phyloP scores from a whole-genome alignment of 1,139 yeast species.

The Protomyces arabidopsidicola region DNA sequence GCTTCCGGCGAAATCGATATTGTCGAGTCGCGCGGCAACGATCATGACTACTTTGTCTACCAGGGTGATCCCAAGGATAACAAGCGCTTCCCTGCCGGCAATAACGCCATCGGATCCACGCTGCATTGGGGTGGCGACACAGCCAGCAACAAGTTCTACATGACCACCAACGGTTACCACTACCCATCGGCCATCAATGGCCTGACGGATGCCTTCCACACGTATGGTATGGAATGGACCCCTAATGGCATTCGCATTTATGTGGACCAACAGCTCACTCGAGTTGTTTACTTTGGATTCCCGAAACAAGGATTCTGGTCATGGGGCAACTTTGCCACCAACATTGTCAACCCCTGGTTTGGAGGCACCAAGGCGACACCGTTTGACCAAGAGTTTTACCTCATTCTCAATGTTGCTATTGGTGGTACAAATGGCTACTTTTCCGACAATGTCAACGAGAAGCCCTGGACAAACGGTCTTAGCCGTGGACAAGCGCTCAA shows the following conservation, averaged over 20 bases:
- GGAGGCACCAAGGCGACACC: conserved; percentile 29
- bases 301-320: conserved; percentile 29
- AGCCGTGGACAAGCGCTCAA: conserved; percentile 11
- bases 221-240: conserved; percentile 33
- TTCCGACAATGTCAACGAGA: conserved; percentile 29
- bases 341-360: conserved; percentile 31
- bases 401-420: conserved; percentile 32
- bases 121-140: conserved; percentile 33
- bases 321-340: conserved; percentile 30
- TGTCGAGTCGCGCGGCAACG: conserved; percentile 32
- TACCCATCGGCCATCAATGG: conserved; percentile 29
- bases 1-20: conserved; percentile 33
- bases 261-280: conserved; percentile 31
- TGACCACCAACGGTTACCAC: conserved; percentile 18
- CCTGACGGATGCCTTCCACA: conserved; percentile 29
- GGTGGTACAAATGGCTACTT: conserved; percentile 33
- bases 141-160: conserved; percentile 26
- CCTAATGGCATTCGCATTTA: conserved; percentile 31
- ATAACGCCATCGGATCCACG: conserved; percentile 31
- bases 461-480: conserved; percentile 31
- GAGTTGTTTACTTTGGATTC: conserved; percentile 30
- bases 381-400: conserved; percentile 32
- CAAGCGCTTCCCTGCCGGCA: conserved; percentile 28
- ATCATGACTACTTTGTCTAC: conserved; percentile 28
- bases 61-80: conserved; percentile 8